Conservation (phyloP, 371 early-diverging fungal species). For the Mortierella polycephala region DNA sequence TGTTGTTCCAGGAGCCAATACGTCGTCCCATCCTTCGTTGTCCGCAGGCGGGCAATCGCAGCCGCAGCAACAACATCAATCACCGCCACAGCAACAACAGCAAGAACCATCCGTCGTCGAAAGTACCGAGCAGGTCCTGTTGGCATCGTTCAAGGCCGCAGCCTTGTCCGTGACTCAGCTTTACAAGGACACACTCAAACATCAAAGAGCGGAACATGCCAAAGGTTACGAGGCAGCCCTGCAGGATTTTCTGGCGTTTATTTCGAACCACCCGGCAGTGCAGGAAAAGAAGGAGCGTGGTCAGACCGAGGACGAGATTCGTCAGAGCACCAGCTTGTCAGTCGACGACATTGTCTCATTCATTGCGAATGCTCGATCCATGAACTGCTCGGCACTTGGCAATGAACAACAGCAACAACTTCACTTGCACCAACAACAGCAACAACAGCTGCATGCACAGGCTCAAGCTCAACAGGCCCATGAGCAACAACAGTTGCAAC, state of each 20-base stretch:
- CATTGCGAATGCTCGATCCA: slow-evolving; percentile 63
- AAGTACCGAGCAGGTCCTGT: slow-evolving; percentile 61
- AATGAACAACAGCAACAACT: slow-evolving; percentile 32
- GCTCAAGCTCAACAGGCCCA: slow-evolving; percentile 31
- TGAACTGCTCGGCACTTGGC: slow-evolving; percentile 37
- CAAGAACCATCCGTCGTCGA: slow-evolving; percentile 10
- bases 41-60: too few relatives aligned
- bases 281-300: slow-evolving; percentile 58
- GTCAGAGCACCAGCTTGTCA: slow-evolving; percentile 53
- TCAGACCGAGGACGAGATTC: slow-evolving; percentile 48
- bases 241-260: slow-evolving; percentile 73
- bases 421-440: slow-evolving; percentile 21
- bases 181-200: slow-evolving; percentile 76
- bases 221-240: slow-evolving; percentile 80
- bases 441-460: slow-evolving; percentile 39
- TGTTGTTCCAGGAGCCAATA: slow-evolving; percentile 5
- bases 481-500: slow-evolving; percentile 17
- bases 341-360: slow-evolving; percentile 67
- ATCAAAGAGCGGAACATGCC: slow-evolving; percentile 69
- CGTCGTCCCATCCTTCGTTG: background rate
- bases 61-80: slow-evolving; percentile 3
- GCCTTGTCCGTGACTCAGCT: slow-evolving; percentile 77
- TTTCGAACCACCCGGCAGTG: slow-evolving; percentile 59
- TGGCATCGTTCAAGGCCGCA: slow-evolving; percentile 75
- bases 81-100: slow-evolving; percentile 11